Percentiles rank a stretch among this genome's conserved stretches.
Evolutionary conservation across 768 basidiomycete genomes (phyloP).

Genomic region (Lactarius evosmus): DNA sequence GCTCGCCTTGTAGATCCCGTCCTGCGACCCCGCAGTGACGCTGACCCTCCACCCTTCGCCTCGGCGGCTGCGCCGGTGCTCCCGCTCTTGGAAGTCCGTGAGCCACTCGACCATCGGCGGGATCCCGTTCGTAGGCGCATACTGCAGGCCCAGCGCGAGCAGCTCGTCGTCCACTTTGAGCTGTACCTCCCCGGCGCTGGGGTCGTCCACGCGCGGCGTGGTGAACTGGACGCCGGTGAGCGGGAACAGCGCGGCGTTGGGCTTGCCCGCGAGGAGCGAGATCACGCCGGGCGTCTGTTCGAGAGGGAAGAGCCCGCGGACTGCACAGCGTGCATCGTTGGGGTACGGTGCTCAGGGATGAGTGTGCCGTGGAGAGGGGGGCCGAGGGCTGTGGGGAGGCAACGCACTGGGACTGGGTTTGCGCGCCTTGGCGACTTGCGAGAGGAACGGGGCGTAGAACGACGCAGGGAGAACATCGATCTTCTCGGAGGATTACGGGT

Average conservation of each 20-base stretch:
- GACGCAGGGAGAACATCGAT: conserved; percentile 43
- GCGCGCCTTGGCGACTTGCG: conserved; percentile 55
- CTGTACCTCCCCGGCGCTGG: conserved; percentile 43
- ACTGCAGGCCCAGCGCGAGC: conserved; percentile 69
- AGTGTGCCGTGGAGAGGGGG: background rate
- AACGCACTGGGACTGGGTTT: conserved; percentile 56
- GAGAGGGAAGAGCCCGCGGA: conserved; percentile 67
- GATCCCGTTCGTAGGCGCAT: conserved; percentile 70
- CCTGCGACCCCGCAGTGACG: conserved; percentile 84
- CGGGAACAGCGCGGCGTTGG: conserved; percentile 87
- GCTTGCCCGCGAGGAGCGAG: conserved; percentile 86
- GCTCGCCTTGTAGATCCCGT: conserved; percentile 80
- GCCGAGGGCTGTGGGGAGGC: no score
- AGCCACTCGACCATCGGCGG: conserved; percentile 66
- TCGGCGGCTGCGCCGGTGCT: conserved; percentile 70
- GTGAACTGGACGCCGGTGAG: conserved; percentile 76
- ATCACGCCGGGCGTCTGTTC: conserved; percentile 77
- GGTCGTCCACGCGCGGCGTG: conserved; percentile 46
- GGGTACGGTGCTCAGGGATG: no score
- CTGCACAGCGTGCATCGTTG: conserved; percentile 32
- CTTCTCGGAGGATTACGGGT: background rate
- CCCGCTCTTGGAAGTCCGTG: conserved; percentile 60
- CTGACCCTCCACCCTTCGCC: conserved; percentile 67
- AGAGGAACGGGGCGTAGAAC: conserved; percentile 60
- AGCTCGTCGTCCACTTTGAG: conserved; percentile 57